phyloP scores from a whole-genome alignment of 176 grass and related monocot species.

The Canna indica region DNA sequence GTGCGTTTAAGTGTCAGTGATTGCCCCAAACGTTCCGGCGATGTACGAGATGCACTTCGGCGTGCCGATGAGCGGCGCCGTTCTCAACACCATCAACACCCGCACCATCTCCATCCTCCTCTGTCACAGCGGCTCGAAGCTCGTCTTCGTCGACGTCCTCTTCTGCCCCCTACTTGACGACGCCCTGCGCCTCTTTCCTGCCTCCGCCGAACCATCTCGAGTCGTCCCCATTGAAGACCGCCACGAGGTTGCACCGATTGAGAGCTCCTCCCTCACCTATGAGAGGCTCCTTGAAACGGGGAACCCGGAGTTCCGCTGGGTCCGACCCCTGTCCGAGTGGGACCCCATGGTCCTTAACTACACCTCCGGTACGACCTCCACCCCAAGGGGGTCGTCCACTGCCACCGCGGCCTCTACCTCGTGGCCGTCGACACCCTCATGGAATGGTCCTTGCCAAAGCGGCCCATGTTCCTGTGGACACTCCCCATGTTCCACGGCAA shows the following conservation, averaged over 20 bases:
- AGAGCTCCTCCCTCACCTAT: slow-evolving; percentile 31
- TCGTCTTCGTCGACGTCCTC: slow-evolving; percentile 54
- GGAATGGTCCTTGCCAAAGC: slow-evolving; percentile 36
- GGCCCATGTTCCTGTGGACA: slow-evolving; percentile 73
- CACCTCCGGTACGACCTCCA: slow-evolving; percentile 86
- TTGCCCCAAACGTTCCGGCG: slow-evolving; percentile 72
- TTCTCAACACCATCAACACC: slow-evolving; percentile 82
- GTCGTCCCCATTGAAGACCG: slow-evolving; percentile 59
- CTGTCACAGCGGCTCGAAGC: slow-evolving; percentile 47
- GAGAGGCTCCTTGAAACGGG: slow-evolving; percentile 47
- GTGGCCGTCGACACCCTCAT: slow-evolving; percentile 38
- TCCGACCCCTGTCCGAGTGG: slow-evolving; percentile 53
- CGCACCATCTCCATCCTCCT: slow-evolving; percentile 64
- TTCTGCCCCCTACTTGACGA: slow-evolving; percentile 31
- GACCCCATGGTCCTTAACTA: slow-evolving; percentile 90
- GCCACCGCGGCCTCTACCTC: slow-evolving; percentile 63
- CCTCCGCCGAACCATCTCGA: slow-evolving; percentile 23
- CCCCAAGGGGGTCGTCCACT: slow-evolving; percentile 85
- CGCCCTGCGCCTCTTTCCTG: slow-evolving; percentile 36
- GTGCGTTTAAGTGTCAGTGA: slow-evolving; percentile 58
- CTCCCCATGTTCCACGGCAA: slow-evolving; percentile 92
- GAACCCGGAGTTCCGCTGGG: slow-evolving; percentile 51
- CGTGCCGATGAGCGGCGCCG: slow-evolving; percentile 85
- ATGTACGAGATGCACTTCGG: slow-evolving; percentile 95
- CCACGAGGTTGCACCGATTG: slow-evolving; percentile 24